A percentile compares a stretch with the other conserved stretches of the same genome.
phyloP scores from a whole-genome alignment of 2,329 filamentous ascomycete species.

The Whalleya microplaca region DNA sequence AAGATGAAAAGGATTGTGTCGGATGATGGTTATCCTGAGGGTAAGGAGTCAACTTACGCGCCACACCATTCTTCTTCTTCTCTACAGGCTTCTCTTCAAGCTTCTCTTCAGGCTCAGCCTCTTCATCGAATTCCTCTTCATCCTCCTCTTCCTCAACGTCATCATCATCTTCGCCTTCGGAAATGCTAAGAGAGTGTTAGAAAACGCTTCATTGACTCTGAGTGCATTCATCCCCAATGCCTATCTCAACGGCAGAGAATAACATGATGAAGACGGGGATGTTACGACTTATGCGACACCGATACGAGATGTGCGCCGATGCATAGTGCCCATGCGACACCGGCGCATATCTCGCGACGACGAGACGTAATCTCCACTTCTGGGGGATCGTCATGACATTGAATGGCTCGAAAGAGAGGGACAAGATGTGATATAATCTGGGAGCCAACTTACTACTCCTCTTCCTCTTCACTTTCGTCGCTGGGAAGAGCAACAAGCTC shows the following conservation, averaged over 20 bases:
- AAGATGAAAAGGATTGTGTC: background rate
- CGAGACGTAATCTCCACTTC: background rate
- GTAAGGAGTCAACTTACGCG: constrained; percentile 35
- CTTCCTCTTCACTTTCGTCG: constrained; percentile 42
- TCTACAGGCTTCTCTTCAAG: too few species aligned
- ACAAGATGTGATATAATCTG: background rate
- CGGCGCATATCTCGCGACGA: constrained; percentile 25
- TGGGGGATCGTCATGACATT: constrained; percentile 2
- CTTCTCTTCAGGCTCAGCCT: constrained; percentile 32
- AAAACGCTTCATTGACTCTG: background rate
- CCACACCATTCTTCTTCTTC: constrained; percentile 34
- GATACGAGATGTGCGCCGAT: constrained; percentile 9
- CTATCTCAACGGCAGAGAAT: background rate
- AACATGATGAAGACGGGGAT: background rate
- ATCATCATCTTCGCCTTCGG: constrained; percentile 38
- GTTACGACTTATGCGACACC: constrained; percentile 6
- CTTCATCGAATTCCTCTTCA: constrained; percentile 37
- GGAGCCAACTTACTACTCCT: constrained; percentile 39
- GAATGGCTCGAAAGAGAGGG: constrained; percentile 1
- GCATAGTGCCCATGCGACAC: constrained; percentile 15
- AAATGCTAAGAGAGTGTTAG: constrained; percentile 31
- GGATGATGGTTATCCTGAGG: too few species aligned
- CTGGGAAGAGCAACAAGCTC: constrained; percentile 42
- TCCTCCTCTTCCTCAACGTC: constrained; percentile 39
- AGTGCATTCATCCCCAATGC: background rate